A percentile compares a stretch with the other conserved stretches of the same genome.
These are phyloP conservation scores for Luffa acutangula DNA, from an alignment of 306 rosid genomes.

Conservation along the genomic window DNA sequence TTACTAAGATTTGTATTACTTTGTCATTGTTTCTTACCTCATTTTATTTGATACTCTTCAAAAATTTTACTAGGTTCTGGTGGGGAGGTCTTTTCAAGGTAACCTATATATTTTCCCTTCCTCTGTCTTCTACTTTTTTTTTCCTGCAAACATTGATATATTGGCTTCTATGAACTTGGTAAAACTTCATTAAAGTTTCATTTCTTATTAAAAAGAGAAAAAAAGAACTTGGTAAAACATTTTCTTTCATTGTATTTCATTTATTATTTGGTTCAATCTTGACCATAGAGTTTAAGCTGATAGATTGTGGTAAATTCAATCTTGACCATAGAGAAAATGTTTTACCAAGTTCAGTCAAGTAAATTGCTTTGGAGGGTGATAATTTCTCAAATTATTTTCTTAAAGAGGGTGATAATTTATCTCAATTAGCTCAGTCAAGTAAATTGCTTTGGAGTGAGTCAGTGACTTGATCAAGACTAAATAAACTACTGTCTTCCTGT, in stretches of 20 bases:
- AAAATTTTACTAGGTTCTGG: conserved; percentile 62
- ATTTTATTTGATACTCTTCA: conserved; percentile 9
- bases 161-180: neutral
- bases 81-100: conserved; percentile 75
- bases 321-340: too few relatives aligned
- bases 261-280: neutral
- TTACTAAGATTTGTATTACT: neutral
- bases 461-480: neutral
- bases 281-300: too few relatives aligned
- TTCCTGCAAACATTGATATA: neutral
- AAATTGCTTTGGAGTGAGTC: neutral
- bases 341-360: too few relatives aligned
- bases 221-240: neutral
- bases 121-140: neutral
- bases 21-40: conserved; percentile 14
- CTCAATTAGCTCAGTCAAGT: neutral
- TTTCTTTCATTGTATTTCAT: neutral
- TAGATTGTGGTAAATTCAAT: too few relatives aligned
- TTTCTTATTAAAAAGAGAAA: too few relatives aligned
- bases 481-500: neutral
- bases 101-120: conserved; percentile 7
- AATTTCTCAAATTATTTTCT: neutral
- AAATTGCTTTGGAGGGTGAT: too few relatives aligned
- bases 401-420: neutral
- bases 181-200: neutral